Percentiles rank a stretch among this genome's conserved stretches.
These are phyloP conservation scores for Trichoderma pleuroti DNA, from an alignment of 2,329 filamentous ascomycete genomes.

Conservation along the genomic window DNA sequence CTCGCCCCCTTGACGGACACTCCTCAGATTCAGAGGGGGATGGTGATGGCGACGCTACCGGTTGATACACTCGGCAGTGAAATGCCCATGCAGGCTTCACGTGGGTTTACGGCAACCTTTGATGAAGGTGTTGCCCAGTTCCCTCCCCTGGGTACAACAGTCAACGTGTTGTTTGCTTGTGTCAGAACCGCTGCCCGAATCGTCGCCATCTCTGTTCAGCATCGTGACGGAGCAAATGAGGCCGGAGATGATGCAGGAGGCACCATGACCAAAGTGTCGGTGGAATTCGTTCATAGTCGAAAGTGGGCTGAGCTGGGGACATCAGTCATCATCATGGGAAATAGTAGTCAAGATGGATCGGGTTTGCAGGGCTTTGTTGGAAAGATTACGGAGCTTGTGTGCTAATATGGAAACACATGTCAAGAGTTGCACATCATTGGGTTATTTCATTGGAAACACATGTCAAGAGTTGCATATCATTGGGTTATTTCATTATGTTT, in stretches of 20 bases:
- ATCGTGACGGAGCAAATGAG: not conserved
- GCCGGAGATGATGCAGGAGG: conserved; percentile 27
- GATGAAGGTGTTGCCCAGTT: conserved; percentile 57
- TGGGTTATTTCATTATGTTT: not conserved
- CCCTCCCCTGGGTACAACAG: conserved; percentile 63
- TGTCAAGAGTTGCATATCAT: not conserved
- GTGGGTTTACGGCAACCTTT: conserved; percentile 70
- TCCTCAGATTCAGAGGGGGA: conserved; percentile 67
- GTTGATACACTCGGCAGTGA: conserved; percentile 55
- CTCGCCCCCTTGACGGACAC: conserved; percentile 21
- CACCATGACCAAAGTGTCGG: conserved; percentile 49
- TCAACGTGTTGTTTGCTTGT: conserved; percentile 84
- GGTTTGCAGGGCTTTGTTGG: conserved; percentile 73
- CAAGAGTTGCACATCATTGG: not conserved
- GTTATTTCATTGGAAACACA: not conserved
- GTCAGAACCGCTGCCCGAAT: conserved; percentile 79
- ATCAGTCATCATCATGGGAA: conserved; percentile 67
- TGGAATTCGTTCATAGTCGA: conserved; percentile 65
- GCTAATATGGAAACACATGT: conserved; percentile 34
- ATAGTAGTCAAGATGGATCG: conserved; percentile 62
- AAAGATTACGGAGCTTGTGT: conserved; percentile 58
- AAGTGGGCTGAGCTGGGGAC: conserved; percentile 74
- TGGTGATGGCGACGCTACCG: conserved; percentile 69
- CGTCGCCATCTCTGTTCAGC: conserved; percentile 46
- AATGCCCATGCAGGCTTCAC: conserved; percentile 60